Base-by-base conservation (phyloP, 176 grass and related monocot genomes). In the Typha latifolia region DNA sequence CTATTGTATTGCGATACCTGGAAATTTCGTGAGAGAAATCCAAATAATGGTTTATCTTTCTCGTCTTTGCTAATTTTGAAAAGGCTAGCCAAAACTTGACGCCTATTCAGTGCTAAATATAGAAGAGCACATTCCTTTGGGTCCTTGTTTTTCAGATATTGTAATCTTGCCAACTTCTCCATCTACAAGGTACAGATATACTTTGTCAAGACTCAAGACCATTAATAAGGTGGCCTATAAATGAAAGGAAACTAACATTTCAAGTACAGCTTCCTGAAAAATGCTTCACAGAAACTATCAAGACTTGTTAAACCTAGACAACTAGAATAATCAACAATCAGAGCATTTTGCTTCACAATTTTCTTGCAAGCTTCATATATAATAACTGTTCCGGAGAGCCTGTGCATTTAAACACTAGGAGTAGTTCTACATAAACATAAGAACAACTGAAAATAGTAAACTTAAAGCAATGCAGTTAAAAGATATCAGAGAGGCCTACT, bases 11-110 rank as follows among this genome's bases (percentile, higher is more conserved):
- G 52, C 15, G 16, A 63, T 86, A 85, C 92, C 87, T 96, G 80
- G 64, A 96, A 96, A 85, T 96, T 96, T 32, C 92, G 90, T 21
- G 77, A 81, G 32, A 96, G 85, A 77, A 96, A 96, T 43, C 72
- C 80, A 80, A 86, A 86, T 3, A 96, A 71, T 12, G 79, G 77
- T 84, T 89, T 96, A 76, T 96, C 69, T 52, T 89, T 96, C 77
- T 91, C 85, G 77, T 96, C 67, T 84, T 74, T 96, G 72, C 85
- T 91, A 66, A 96, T 79, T 72, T 96, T 96, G 83, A 91, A 96
- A 65, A 96, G 85, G 37, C 92, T 80, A 81, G 84, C 78, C 76
- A 96, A 86, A 49, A 96, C 85, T 78, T 96, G 86, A 80, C 82
- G 77, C 68, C 88, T 83, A 79, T 89, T 96, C 50, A 96, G 80